phyloP scores from a whole-genome alignment of 495 filamentous ascomycete genomes.

The Annulohypoxylon maeteangense region DNA sequence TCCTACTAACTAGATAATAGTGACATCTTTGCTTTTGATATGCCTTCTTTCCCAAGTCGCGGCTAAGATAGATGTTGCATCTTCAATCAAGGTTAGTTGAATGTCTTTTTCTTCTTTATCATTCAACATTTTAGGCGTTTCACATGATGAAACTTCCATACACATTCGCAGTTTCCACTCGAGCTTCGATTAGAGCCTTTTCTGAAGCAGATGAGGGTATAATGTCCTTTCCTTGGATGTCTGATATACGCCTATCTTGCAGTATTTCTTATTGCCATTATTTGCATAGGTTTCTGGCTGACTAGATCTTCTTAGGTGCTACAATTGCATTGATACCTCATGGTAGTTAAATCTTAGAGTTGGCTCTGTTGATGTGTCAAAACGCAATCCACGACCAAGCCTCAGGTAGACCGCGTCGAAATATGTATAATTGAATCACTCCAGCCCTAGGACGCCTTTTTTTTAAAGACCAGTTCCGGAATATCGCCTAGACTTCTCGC shows the following conservation, averaged over 20 bases:
- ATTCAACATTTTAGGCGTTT: constrained; percentile 35
- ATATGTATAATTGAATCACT: neutral
- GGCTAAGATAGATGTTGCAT: too few species aligned
- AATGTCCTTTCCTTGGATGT: constrained; percentile 72
- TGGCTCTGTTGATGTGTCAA: neutral
- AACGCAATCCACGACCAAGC: neutral
- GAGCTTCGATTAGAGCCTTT: constrained; percentile 68
- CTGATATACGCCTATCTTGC: constrained; percentile 54
- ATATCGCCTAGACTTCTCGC: neutral
- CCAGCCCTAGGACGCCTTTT: neutral
- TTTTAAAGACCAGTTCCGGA: constrained; percentile 5
- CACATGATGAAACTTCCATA: constrained; percentile 66
- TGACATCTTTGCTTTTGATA: neutral
- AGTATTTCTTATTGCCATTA: neutral
- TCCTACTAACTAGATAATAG: constrained; percentile 20
- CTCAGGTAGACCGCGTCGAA: neutral
- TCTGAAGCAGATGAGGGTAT: constrained; percentile 64
- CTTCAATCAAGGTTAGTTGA: constrained; percentile 28
- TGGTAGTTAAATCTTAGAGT: neutral
- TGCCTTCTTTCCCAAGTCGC: neutral
- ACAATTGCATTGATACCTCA: neutral
- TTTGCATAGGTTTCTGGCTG: neutral
- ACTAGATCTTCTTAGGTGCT: constrained; percentile 6
- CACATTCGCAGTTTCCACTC: constrained; percentile 77
- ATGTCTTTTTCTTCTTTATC: constrained; percentile 3